Evolutionary conservation across 179 eudicot genomes (phyloP).

Genomic region (Carnegiea gigantea): DNA sequence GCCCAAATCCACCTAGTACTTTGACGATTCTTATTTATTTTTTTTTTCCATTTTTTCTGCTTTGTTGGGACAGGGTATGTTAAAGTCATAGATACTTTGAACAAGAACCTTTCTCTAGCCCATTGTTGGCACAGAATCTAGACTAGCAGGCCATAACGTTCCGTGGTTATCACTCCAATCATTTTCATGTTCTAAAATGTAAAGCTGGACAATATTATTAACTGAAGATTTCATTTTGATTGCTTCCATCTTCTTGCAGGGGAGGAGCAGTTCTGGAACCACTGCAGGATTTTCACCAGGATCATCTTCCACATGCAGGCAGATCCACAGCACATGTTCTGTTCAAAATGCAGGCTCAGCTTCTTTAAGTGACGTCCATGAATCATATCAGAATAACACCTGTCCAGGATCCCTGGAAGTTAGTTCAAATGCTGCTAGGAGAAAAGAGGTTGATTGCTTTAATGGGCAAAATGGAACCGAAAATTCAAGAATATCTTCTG

Average conservation of each 20-base stretch:
- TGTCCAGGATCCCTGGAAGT: slow-evolving; percentile 73
- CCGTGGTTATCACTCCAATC: too few species aligned
- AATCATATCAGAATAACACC: slow-evolving; percentile 41
- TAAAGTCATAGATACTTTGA: neutral
- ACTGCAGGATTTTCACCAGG: slow-evolving; percentile 44
- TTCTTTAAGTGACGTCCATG: slow-evolving; percentile 40
- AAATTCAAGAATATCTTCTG: slow-evolving; percentile 35
- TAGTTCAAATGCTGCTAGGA: slow-evolving; percentile 44
- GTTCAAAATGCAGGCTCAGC: slow-evolving; percentile 48
- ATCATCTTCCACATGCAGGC: slow-evolving; percentile 46
- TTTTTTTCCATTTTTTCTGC: neutral
- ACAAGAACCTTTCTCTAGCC: neutral
- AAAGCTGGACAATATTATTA: neutral
- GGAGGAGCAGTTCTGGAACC: slow-evolving; percentile 44
- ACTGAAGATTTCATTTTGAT: neutral
- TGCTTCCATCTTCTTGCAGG: slow-evolving; percentile 41
- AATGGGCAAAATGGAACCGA: slow-evolving; percentile 30
- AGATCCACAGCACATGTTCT: slow-evolving; percentile 46
- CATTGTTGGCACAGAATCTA: neutral
- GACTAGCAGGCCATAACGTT: neutral
- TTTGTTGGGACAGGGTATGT: neutral
- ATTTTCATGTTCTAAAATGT: neutral
- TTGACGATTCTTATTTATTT: neutral
- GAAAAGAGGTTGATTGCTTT: slow-evolving; percentile 31
- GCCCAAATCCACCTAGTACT: neutral